Percentiles rank a stretch among this genome's conserved stretches.
Conservation (phyloP, 1,284 basidiomycete species). For the Heterobasidion annosum region DNA sequence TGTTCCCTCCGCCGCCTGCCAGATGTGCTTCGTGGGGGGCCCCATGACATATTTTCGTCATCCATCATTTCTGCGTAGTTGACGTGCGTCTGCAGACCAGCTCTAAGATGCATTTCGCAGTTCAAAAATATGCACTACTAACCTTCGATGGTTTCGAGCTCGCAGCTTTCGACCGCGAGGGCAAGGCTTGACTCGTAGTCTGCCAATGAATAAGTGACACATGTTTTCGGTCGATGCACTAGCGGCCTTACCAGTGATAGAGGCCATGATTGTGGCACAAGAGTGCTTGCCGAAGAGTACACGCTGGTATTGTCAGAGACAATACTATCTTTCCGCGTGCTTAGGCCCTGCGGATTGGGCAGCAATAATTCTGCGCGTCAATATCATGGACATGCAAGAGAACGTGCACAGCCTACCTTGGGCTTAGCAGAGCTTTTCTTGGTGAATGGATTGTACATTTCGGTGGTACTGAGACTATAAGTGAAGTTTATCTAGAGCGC, state of each 20-base stretch:
- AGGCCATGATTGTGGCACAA: background rate
- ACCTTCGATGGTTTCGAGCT: background rate
- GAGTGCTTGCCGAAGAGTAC: background rate
- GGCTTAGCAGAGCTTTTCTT: too few species aligned
- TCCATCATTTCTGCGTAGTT: conserved; percentile 19
- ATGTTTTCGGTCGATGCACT: background rate
- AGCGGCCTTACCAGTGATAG: background rate
- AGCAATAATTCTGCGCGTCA: too few species aligned
- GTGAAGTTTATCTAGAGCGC: too few species aligned
- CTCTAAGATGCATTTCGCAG: background rate
- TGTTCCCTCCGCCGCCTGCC: background rate
- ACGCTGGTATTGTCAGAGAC: background rate
- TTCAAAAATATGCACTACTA: background rate
- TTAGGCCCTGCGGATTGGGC: background rate
- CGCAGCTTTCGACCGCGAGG: background rate
- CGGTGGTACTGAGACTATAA: too few species aligned
- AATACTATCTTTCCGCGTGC: background rate
- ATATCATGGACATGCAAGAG: too few species aligned
- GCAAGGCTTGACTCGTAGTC: background rate
- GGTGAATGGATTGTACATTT: too few species aligned
- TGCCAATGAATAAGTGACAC: background rate
- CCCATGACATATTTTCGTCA: conserved; percentile 22
- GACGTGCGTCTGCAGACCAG: background rate
- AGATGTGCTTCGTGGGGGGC: conserved; percentile 7
- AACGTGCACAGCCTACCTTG: too few species aligned